Percentiles rank a stretch among this genome's conserved stretches.
These are phyloP conservation scores for Auxenochlorella pyrenoidosa DNA, from an alignment of 139 green algal species.

Conservation along the genomic window DNA sequence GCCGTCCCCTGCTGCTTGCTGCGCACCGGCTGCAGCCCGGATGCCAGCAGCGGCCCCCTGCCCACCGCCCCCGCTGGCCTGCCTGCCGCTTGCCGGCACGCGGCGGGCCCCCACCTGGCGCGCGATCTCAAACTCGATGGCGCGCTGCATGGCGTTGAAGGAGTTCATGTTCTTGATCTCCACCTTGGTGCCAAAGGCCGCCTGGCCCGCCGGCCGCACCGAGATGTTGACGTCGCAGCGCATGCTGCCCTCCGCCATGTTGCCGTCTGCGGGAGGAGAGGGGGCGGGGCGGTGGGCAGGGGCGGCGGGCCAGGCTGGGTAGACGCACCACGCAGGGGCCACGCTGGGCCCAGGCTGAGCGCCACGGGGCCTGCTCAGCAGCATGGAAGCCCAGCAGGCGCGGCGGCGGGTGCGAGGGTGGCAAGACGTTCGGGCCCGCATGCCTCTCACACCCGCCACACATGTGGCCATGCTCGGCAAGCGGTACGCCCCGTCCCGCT, in stretches of 20 bases:
- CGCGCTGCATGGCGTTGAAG: conserved; percentile 95
- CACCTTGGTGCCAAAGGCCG: conserved; percentile 93
- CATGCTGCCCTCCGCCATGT: conserved; percentile 80
- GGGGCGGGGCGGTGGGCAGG: background rate
- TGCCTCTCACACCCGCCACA: too few species aligned
- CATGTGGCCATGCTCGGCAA: too few species aligned
- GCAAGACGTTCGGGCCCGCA: too few species aligned
- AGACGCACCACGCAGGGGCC: too few species aligned
- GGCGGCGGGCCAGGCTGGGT: background rate
- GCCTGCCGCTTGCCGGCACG: background rate
- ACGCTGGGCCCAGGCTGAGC: background rate
- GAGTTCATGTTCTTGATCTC: conserved; percentile 99
- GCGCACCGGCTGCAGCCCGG: too few species aligned
- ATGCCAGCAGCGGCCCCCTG: too few species aligned
- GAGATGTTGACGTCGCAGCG: conserved; percentile 95
- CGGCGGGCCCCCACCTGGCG: conserved; percentile 71
- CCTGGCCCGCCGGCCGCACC: conserved; percentile 63
- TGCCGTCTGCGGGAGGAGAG: conserved; percentile 13
- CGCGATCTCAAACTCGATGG: conserved; percentile 94
- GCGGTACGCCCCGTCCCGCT: background rate
- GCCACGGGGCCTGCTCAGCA: too few species aligned
- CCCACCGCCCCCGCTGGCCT: background rate
- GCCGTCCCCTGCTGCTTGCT: too few species aligned
- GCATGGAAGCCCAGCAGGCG: too few species aligned
- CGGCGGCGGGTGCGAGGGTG: too few species aligned